phyloP scores from a whole-genome alignment of 2,329 filamentous ascomycete genomes.

The Aspergillus sp. region DNA sequence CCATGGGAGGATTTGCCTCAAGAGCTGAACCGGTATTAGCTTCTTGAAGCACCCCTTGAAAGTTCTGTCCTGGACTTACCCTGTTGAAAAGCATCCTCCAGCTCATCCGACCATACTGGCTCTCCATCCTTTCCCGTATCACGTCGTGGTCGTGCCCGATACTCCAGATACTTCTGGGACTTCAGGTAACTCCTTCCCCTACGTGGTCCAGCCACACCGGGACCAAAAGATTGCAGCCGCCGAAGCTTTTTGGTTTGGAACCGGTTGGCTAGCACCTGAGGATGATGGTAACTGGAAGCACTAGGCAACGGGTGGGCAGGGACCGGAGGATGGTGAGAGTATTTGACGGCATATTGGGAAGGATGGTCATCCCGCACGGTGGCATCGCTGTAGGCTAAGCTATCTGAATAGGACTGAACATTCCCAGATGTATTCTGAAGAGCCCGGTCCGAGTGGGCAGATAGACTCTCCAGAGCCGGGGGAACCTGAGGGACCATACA shows the following conservation, averaged over 20 bases:
- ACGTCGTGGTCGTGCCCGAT: conserved; percentile 43
- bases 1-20: conserved; percentile 57
- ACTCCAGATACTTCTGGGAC: conserved; percentile 46
- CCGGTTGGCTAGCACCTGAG: conserved; percentile 29
- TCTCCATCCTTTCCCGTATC: conserved; percentile 45
- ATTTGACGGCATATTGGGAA: conserved; percentile 38
- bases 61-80: conserved; percentile 28
- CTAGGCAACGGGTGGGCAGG: conserved; percentile 26
- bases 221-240: conserved; percentile 35
- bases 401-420: conserved; percentile 41
- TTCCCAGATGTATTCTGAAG: conserved; percentile 46
- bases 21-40: conserved; percentile 42
- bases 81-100: conserved; percentile 50
- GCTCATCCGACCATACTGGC: conserved; percentile 46
- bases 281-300: conserved; percentile 26
- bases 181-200: conserved; percentile 38
- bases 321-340: conserved; percentile 30
- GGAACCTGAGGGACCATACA: conserved; percentile 40
- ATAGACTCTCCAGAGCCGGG: conserved; percentile 35
- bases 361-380: conserved; percentile 34
- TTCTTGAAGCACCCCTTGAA: not conserved
- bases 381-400: conserved; percentile 27
- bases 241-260: conserved; percentile 37
- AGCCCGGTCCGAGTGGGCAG: conserved; percentile 37
- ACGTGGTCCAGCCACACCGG: conserved; percentile 24